Evolutionary conservation across 345 rosid species (phyloP).

Genomic region (Firmiana major): DNA sequence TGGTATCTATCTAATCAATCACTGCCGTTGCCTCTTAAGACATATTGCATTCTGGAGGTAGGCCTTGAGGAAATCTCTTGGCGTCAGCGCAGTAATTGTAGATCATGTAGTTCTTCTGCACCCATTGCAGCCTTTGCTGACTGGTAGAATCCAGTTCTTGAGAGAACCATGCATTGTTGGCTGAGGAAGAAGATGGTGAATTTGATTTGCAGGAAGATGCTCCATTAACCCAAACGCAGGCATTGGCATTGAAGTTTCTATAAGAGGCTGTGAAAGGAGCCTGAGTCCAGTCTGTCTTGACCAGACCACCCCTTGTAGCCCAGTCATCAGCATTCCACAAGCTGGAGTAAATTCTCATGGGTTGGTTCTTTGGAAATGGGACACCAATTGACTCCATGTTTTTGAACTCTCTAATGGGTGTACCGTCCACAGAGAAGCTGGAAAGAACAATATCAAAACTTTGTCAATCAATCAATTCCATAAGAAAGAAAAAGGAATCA

Average conservation of each 20-base stretch:
- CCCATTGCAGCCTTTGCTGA: conserved; percentile 43
- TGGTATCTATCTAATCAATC: background rate
- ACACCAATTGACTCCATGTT: conserved; percentile 47
- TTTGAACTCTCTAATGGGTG: conserved; percentile 64
- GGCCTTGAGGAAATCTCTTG: conserved; percentile 27
- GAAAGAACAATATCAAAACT: background rate
- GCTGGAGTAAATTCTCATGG: conserved; percentile 56
- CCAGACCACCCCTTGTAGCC: conserved; percentile 68
- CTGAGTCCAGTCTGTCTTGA: conserved; percentile 54
- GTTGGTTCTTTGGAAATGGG: conserved; percentile 53
- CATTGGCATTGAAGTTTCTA: conserved; percentile 36
- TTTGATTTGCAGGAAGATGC: conserved; percentile 25
- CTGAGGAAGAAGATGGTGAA: conserved; percentile 15
- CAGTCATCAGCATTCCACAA: conserved; percentile 70
- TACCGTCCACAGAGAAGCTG: conserved; percentile 54
- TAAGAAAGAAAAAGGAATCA: too few species aligned
- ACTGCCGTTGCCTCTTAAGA: background rate
- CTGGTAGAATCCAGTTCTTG: conserved; percentile 35
- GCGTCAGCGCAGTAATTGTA: conserved; percentile 33
- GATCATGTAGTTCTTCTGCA: conserved; percentile 39
- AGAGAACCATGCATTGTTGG: conserved; percentile 30
- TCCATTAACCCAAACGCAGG: conserved; percentile 31
- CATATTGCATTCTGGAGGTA: conserved; percentile 28
- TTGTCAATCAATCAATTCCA: background rate
- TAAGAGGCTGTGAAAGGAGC: conserved; percentile 56